phyloP scores from a whole-genome alignment of 2,329 filamentous ascomycete species.

The Thielaviopsis populi region DNA sequence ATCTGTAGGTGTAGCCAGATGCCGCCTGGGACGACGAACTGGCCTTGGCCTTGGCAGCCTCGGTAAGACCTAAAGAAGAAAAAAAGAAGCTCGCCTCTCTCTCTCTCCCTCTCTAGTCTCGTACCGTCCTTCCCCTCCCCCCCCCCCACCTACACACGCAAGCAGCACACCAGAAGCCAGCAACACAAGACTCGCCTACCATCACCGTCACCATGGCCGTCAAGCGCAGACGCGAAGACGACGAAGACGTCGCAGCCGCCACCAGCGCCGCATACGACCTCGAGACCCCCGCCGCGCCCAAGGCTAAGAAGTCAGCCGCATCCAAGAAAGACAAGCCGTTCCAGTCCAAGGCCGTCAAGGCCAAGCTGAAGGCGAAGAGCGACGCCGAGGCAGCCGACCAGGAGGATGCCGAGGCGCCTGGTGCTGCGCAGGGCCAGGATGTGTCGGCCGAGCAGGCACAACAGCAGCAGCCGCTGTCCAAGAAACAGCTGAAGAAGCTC shows the following conservation, averaged over 20 bases:
- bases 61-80: slow-evolving; percentile 10
- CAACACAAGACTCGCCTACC: background rate
- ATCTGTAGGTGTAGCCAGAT: slow-evolving; percentile 40
- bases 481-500: slow-evolving; percentile 23
- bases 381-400: background rate
- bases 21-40: slow-evolving; percentile 22
- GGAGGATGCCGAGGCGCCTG: too few species aligned
- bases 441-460: background rate
- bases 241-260: slow-evolving; percentile 19
- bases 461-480: slow-evolving; percentile 17
- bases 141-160: too few species aligned
- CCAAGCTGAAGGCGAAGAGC: slow-evolving; percentile 12
- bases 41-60: slow-evolving; percentile 8
- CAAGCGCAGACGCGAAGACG: slow-evolving; percentile 18
- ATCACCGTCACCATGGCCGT: slow-evolving; percentile 13
- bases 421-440: too few species aligned
- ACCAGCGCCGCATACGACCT: slow-evolving; percentile 18
- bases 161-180: too few species aligned
- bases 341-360: slow-evolving; percentile 16
- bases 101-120: too few species aligned
- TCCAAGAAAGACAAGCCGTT: slow-evolving; percentile 20
- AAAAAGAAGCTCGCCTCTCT: too few species aligned
- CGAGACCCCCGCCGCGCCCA: slow-evolving; percentile 20
- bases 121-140: too few species aligned
- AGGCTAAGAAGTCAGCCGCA: slow-evolving; percentile 20